Evolutionary conservation across 2,329 filamentous ascomycete genomes (phyloP), one percentile per base, ranked within the genome.

Genomic region (Cordyceps pruinosa): DNA sequence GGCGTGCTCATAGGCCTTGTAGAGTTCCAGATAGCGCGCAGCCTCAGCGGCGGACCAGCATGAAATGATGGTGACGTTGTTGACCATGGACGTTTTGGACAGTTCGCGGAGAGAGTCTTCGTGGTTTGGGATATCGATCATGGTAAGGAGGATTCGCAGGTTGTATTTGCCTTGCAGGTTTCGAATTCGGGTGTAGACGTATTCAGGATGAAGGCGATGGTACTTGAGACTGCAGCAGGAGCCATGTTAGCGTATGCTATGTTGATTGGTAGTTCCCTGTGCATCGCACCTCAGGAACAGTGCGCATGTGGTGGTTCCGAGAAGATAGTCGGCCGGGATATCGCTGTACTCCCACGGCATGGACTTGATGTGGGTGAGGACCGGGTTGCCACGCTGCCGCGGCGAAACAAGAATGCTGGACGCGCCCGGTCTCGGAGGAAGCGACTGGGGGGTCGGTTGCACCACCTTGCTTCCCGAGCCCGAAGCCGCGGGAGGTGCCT

Each of bases 281-380:
- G 63, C 42, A 25, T 7, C n/a, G 30, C 48, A 77, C 77, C 77
- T 95, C 42, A 99, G 77, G 69, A 97, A 99, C 5, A 99, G 79
- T 1, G 90, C 92, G 66, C 93, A 96, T 7, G 92, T 96, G 0
- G 91, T 96, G 42, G 82, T 69, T 0, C 94, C 93, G 25, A 97
- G 78, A 9, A 93, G 87, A 70, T 95, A 99, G 73, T 99, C 94
- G 32, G 93, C 90, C 1, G 88, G 87, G n/a, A 96, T 96, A 67
- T 97, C 93, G 60, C 90, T 92, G 72, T 96, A 97, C 72, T 99
- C 94, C 94, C 94, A 99, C 0, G 91, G 83, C 58, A 95, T 79
- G 1, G 88, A 86, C 59, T 87, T 86, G 65, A 99, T 83, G 71
- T 87, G 84, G 55, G 89, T 88, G 30, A 99, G 76, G 50, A 97